A percentile compares a stretch with the other conserved stretches of the same genome.
phyloP scores from a whole-genome alignment of 1,284 basidiomycete species.

The Omphalotus olearius region DNA sequence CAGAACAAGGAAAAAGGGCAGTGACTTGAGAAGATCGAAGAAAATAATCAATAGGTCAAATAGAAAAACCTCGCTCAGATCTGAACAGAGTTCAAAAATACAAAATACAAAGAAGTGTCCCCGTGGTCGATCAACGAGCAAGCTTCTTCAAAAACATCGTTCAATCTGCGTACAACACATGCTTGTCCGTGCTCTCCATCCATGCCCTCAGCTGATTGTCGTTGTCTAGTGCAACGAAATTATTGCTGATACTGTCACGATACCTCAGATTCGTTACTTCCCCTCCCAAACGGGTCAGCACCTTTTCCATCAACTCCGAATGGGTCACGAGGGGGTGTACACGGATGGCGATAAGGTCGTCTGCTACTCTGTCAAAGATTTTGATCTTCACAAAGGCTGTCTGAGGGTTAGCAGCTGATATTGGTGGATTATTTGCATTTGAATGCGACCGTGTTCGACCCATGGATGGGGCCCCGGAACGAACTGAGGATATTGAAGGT shows the following conservation, averaged over 20 bases:
- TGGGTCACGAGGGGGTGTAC: constrained; percentile 92
- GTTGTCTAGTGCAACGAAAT: constrained; percentile 61
- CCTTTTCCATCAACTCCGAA: constrained; percentile 85
- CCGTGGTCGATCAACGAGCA: background rate
- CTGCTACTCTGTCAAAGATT: constrained; percentile 87
- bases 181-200: constrained; percentile 83
- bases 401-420: constrained; percentile 70
- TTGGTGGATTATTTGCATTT: constrained; percentile 60
- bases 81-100: background rate
- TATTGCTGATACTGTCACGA: constrained; percentile 64
- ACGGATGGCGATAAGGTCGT: constrained; percentile 96
- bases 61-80: background rate
- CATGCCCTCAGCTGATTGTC: constrained; percentile 76
- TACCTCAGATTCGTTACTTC: constrained; percentile 73
- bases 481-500: constrained; percentile 39
- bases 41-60: constrained; percentile 13
- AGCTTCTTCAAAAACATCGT: background rate
- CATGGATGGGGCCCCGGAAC: constrained; percentile 36
- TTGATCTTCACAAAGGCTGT: constrained; percentile 96
- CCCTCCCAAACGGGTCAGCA: constrained; percentile 79
- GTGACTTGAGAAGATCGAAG: constrained; percentile 11
- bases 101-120: background rate
- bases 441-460: constrained; percentile 54
- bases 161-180: constrained; percentile 83
- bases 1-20: constrained; percentile 8